Evolutionary conservation across 208 protist species (phyloP).

Genomic region (Trypanosoma scelopori): DNA sequence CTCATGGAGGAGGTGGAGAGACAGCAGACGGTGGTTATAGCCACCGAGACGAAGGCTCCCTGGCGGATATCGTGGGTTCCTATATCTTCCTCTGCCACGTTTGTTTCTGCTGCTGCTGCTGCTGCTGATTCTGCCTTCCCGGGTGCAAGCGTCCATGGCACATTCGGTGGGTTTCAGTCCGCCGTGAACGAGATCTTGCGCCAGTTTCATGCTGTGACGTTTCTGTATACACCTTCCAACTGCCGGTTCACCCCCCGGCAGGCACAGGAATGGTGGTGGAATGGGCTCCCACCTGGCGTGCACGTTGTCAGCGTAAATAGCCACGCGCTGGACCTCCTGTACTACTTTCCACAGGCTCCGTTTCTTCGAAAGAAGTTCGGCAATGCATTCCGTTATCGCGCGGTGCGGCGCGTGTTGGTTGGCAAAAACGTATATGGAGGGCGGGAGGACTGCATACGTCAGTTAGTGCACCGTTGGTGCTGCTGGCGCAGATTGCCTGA

Average conservation of each 20-base stretch:
- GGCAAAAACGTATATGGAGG: slow-evolving; percentile 33
- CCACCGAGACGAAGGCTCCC: background rate
- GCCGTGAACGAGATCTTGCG: slow-evolving; percentile 27
- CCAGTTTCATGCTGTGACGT: slow-evolving; percentile 18
- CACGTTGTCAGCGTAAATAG: slow-evolving; percentile 76
- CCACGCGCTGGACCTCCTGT: slow-evolving; percentile 49
- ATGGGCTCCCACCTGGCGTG: slow-evolving; percentile 49
- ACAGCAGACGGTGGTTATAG: slow-evolving; percentile 7
- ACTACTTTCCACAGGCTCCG: slow-evolving; percentile 69
- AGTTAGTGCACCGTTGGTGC: slow-evolving; percentile 14
- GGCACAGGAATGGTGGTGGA: slow-evolving; percentile 51
- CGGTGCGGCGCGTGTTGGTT: slow-evolving; percentile 45
- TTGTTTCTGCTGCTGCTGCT: background rate
- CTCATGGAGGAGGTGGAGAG: slow-evolving; percentile 16
- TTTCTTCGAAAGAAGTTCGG: slow-evolving; percentile 68
- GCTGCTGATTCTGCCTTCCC: no score
- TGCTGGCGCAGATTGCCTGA: slow-evolving; percentile 31
- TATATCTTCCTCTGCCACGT: background rate
- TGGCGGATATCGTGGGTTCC: slow-evolving; percentile 37
- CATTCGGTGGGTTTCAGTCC: slow-evolving; percentile 7
- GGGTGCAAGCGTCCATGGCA: background rate
- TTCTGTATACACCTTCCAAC: slow-evolving; percentile 32
- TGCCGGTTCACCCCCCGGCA: slow-evolving; percentile 40
- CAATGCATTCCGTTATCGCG: slow-evolving; percentile 66
- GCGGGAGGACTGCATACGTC: slow-evolving; percentile 15